Evolutionary conservation across 805 yeast genomes (phyloP).

Genomic region (Wickerhamomyces bovis): DNA sequence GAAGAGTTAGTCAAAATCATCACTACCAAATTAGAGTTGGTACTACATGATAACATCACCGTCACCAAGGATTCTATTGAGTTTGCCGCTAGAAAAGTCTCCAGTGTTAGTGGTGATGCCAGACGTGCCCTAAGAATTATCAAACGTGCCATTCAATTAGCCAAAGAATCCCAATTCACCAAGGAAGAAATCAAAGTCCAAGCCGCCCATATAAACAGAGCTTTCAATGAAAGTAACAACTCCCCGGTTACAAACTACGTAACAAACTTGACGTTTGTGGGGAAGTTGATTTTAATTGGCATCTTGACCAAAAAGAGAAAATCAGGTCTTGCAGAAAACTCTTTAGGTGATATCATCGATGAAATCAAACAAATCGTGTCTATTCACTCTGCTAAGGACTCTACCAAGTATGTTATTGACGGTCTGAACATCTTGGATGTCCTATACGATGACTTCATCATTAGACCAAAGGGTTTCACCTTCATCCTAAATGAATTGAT

Average conservation of each 20-base stretch:
- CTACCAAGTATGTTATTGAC: slow-evolving; percentile 23
- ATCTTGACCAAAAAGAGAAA: slow-evolving; percentile 58
- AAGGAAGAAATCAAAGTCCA: slow-evolving; percentile 44
- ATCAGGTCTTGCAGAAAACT: slow-evolving; percentile 62
- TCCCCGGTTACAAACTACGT: slow-evolving; percentile 66
- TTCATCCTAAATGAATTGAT: slow-evolving; percentile 60
- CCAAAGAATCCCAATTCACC: slow-evolving; percentile 26
- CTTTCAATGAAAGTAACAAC: slow-evolving; percentile 70
- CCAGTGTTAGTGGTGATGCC: slow-evolving; percentile 97
- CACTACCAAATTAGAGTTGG: slow-evolving; percentile 53
- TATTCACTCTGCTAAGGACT: slow-evolving; percentile 27
- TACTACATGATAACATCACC: slow-evolving; percentile 30
- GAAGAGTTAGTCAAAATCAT: slow-evolving; percentile 74
- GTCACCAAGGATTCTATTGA: slow-evolving; percentile 72
- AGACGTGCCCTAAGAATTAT: slow-evolving; percentile 86
- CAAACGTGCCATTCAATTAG: slow-evolving; percentile 83
- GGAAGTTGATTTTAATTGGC: slow-evolving; percentile 70
- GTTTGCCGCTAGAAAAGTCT: slow-evolving; percentile 89
- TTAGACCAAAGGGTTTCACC: slow-evolving; percentile 55
- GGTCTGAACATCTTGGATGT: slow-evolving; percentile 29
- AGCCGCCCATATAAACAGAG: slow-evolving; percentile 70
- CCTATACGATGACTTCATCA: slow-evolving; percentile 28
- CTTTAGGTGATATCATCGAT: slow-evolving; percentile 72
- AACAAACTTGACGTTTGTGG: slow-evolving; percentile 52
- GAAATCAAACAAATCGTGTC: slow-evolving; percentile 56